A percentile compares a stretch with the other conserved stretches of the same genome.
phyloP scores from a whole-genome alignment of 345 rosid species.

The Anastatica hierochuntica region DNA sequence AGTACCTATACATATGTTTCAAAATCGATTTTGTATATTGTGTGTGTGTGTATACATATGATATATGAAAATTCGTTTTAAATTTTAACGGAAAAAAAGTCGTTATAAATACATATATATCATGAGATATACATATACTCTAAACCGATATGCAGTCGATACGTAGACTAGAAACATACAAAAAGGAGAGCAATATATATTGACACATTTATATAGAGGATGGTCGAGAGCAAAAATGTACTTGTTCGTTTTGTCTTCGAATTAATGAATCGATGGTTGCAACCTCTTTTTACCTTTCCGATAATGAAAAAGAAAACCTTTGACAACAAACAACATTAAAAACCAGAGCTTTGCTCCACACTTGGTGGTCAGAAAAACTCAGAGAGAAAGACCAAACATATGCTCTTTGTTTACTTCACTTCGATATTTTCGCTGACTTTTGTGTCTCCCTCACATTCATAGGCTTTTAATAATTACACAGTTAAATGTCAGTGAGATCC shows the following conservation, averaged over 20 bases:
- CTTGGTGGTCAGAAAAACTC: slow-evolving; percentile 21
- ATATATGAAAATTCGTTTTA: no score
- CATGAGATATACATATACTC: no score
- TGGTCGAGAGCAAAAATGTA: slow-evolving; percentile 22
- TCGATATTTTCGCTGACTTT: slow-evolving; percentile 17
- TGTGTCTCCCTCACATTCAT: slow-evolving; percentile 16
- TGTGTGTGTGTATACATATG: no score
- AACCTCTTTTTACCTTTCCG: slow-evolving; percentile 20
- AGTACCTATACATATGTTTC: no score
- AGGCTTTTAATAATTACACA: slow-evolving; percentile 13
- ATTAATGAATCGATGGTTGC: slow-evolving; percentile 2
- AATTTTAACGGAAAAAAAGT: no score
- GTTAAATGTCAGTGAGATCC: slow-evolving; percentile 20
- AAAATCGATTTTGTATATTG: no score
- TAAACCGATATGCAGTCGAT: background rate
- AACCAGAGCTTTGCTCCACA: slow-evolving; percentile 23
- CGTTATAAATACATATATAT: no score
- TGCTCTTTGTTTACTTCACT: slow-evolving; percentile 18
- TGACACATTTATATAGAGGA: slow-evolving; percentile 12
- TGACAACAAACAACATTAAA: slow-evolving; percentile 19
- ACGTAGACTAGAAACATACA: background rate
- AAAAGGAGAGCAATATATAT: background rate
- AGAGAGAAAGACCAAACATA: slow-evolving; percentile 1
- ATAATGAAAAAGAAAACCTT: slow-evolving; percentile 7
- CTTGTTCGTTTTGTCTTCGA: slow-evolving; percentile 17